These are phyloP conservation scores for Escallonia herrerae DNA, from an alignment of 129 eudicot species.

Conservation along the genomic window DNA sequence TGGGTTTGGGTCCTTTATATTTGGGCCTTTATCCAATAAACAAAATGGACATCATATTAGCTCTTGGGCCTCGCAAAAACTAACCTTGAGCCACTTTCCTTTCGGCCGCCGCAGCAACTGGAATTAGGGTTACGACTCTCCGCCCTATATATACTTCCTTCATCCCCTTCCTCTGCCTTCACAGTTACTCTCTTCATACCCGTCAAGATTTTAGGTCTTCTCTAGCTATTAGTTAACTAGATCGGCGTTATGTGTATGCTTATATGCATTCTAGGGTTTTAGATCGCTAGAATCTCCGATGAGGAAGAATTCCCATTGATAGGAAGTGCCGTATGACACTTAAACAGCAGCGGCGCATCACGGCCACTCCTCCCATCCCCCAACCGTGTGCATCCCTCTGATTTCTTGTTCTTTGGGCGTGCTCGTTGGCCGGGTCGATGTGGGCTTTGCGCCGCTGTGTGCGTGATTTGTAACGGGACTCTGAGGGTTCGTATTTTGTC, in stretches of 20 bases:
- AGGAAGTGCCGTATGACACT: constrained; percentile 99
- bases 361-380: constrained; percentile 24
- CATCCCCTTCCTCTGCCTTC: neutral
- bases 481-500: constrained; percentile 40
- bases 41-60: too few relatives aligned
- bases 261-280: neutral
- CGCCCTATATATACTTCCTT: neutral
- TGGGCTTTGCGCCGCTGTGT: constrained; percentile 36
- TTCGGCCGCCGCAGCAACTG: too few relatives aligned
- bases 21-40: too few relatives aligned
- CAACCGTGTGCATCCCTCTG: constrained; percentile 18
- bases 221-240: too few relatives aligned
- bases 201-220: neutral
- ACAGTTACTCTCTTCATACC: neutral
- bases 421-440: constrained; percentile 31
- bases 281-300: constrained; percentile 18
- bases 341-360: constrained; percentile 37
- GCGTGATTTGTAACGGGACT: constrained; percentile 93
- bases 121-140: neutral
- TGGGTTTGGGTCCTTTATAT: too few relatives aligned
- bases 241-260: neutral
- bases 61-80: too few relatives aligned
- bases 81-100: too few relatives aligned
- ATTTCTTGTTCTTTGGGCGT: constrained; percentile 3
- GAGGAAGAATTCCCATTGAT: constrained; percentile 86